Base-by-base conservation (phyloP, 306 rosid genomes). In the Mucuna pruriens region DNA sequence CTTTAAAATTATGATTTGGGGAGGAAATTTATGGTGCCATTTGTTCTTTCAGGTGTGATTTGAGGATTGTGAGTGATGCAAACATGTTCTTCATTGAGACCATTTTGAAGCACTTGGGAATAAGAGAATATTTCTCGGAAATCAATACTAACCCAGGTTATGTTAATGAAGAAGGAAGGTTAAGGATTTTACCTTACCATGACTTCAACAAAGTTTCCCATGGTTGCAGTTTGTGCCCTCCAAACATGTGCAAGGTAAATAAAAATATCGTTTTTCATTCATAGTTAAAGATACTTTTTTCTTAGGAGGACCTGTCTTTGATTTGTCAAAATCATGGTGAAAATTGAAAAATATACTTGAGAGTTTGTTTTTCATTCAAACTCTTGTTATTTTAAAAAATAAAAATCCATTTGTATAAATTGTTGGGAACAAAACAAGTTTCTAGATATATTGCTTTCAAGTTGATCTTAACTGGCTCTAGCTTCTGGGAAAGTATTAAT, bases 191-290 rank as follows among this genome's bases (percentile, higher is more conserved):
- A 15, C 97, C 97, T 79, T 73, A 38, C 71, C 90, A 84, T 71
- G 91, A 90, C 52, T 92, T 91, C 79, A 69, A 85, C 69, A 87
- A 84, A 7, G 85, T 84, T 19, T 17, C 92, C 0, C 97, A 91
- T 83, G 90, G 90, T 22, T 90, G 94, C 85, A 31, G 20, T 74
- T 82, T 66, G 75, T 91, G 97, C 80, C 97, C 97, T 76, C 95
- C 92, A 57, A 92, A 92, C 65, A 92, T 92, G 97, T 92, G 97
- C 92, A 92, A 94, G 98, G 98, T 91, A 82, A 34, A 68, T 66
- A 1, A 2, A 26, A 2, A 10, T 33, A 20, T 52, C 2, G 5
- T 7, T 10, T 19, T 46, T 48, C 6, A 39, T 75, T 25, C 40
- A 64, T 67, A 29, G 15, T 13, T 64, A 7, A 40, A 75, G 60